Evolutionary conservation across 177 flowering plant species (phyloP), one percentile per base, ranked within the genome.

Genomic region (Vitis hybrid): DNA sequence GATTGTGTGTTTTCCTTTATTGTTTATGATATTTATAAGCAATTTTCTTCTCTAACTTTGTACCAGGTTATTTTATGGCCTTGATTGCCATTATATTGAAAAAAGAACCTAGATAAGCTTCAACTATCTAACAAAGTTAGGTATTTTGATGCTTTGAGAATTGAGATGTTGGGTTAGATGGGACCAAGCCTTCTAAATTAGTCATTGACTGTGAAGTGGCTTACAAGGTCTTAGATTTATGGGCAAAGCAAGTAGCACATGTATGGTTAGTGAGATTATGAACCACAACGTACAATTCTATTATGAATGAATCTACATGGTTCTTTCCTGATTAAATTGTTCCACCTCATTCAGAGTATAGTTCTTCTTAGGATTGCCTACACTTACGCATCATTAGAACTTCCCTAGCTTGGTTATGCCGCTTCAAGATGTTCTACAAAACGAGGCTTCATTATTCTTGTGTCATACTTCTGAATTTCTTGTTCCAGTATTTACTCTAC

Each of bases 1-100:
- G 46, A 48, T 40, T 60, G 78, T 56, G 72, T 80, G 80, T 21
- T 68, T 51, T 71, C 3, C 54, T 59, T 52, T 21, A 4, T 4
- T 72, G 52, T 61, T 35, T 60, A 46, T 63, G 19, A 60, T 58
- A 72, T 59, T 11, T 66, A 49, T 56, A 68, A 77, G 56, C 62
- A 56, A 48, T 67, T 65, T 60, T 52, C 30, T 30, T 35, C 52
- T 4, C 13, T 24, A 12, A 12, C 6, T 68, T 59, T 58, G 10
- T 11, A 19, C 54, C 57, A 40, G 4, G 46, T 48, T 27, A 24
- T 35, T 18, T 11, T 51, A 52, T 15, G 52, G 49, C 50, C 18
- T 46, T 32, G 19, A 50, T n/a, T 12, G 46, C 18, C 6, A 17
- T 19, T 48, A n/a, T 15, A 17, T 60, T 6, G 65, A 21, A 49